A percentile compares a stretch with the other conserved stretches of the same genome.
Conservation (phyloP, 106 monocot genomes). For the Dactylorhiza incarnata region DNA sequence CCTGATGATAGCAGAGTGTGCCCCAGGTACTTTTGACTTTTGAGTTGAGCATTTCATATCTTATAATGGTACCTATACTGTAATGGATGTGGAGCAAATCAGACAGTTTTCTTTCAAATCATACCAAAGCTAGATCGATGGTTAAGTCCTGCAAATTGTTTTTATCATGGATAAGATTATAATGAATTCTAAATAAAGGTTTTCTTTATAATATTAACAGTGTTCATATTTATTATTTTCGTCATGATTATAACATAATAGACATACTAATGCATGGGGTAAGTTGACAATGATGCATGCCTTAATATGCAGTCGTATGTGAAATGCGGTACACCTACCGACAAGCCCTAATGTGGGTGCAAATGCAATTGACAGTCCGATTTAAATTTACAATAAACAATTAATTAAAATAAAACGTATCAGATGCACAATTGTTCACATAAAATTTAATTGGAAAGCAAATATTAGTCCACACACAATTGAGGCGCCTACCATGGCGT, state of each 20-base stretch:
- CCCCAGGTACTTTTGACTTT: conserved; percentile 67
- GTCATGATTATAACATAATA: neutral
- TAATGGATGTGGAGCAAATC: neutral
- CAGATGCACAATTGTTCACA: too few relatives aligned
- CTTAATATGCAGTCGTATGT: too few relatives aligned
- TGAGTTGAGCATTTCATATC: neutral
- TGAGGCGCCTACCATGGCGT: too few relatives aligned
- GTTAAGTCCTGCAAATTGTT: neutral
- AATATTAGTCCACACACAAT: too few relatives aligned
- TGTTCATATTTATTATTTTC: neutral
- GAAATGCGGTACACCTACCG: too few relatives aligned
- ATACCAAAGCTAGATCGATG: neutral
- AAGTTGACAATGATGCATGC: too few relatives aligned
- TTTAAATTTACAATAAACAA: too few relatives aligned
- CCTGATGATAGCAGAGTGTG: conserved; percentile 48
- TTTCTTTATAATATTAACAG: neutral
- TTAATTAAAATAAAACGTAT: too few relatives aligned
- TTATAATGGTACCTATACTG: neutral
- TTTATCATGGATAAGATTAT: neutral
- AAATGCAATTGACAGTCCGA: too few relatives aligned
- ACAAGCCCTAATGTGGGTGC: too few relatives aligned
- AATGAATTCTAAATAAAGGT: neutral
- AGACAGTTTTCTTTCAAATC: neutral
- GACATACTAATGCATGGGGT: neutral
- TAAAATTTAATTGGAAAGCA: too few relatives aligned